Base-by-base conservation (phyloP, 495 filamentous ascomycete genomes). In the Penicillium longicatenatum region DNA sequence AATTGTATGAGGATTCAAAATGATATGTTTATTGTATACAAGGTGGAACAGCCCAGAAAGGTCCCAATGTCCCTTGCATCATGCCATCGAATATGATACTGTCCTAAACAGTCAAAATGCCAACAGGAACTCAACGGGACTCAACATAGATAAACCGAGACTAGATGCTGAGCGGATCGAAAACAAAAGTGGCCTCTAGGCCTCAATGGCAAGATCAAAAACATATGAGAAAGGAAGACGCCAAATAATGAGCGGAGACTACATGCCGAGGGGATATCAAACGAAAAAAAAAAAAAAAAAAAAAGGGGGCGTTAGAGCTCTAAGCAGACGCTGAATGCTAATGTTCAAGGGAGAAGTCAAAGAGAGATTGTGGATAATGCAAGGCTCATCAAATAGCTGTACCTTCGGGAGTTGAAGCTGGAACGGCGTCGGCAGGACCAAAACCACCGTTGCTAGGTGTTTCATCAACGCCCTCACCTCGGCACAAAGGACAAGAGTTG, bases 401-500 rank as follows among this genome's bases (percentile, higher is more conserved):
- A 47, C 61, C 60, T 45, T 59, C 68, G 47, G 65, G 44, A 29
- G 60, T 61, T 12, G 61, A 44, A 5, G 63, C 17, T 10, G 67
- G 48, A 24, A 59, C 59, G 26, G 63, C 62, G 54, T 64, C 26
- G 41, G 58, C 55, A 47, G 61, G 4, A 16, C 57, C 51, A 46
- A 59, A 19, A 7, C 19, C 54, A 33, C 59, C 50, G 21, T 44
- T 51, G 20, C 37, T 66, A 6, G 71, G 55, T 1, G 71, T 70
- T 60, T 79, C 77, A 50, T 63, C 57, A 2, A 91, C 88, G 24
- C 88, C 88, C 68, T 89, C 84, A 26, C 86, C 85, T 60, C 88
- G 77, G 66, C 88, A 91, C 2, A 91, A 77, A 24, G 88, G 88
- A 56, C 88, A 91, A 1, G 88, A 91, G 68, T 91, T 91, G 58